Percentiles rank a stretch among this genome's conserved stretches.
These are phyloP conservation scores for Penicillium occitanis DNA, from an alignment of 2,329 filamentous ascomycete species.

Conservation along the genomic window DNA sequence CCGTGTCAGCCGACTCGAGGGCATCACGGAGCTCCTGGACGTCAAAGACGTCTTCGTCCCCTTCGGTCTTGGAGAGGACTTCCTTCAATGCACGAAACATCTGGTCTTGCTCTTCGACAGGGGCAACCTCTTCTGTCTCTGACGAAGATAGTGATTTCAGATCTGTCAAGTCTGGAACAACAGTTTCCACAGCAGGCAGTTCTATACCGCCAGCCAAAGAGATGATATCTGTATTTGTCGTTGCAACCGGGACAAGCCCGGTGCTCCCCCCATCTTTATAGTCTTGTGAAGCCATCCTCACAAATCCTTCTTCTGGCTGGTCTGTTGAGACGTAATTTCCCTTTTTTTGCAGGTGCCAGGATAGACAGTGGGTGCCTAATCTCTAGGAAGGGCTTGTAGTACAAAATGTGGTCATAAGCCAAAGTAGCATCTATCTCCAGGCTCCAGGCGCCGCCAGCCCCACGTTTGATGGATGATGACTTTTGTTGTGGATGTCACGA, in stretches of 20 bases:
- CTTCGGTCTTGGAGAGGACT: constrained; percentile 26
- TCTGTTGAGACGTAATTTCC: neutral
- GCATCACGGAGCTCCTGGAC: constrained; percentile 32
- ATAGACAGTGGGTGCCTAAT: constrained; percentile 7
- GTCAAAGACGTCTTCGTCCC: constrained; percentile 29
- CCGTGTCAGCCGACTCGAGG: constrained; percentile 32
- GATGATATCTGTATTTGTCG: constrained; percentile 3
- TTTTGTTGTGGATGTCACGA: neutral
- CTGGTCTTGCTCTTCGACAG: constrained; percentile 32
- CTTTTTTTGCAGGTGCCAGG: neutral
- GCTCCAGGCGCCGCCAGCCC: constrained; percentile 7
- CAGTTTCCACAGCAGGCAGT: constrained; percentile 29
- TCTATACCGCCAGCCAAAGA: constrained; percentile 21
- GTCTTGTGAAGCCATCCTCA: constrained; percentile 17
- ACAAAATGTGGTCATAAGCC: neutral
- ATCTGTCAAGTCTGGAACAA: constrained; percentile 29
- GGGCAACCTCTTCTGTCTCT: constrained; percentile 22
- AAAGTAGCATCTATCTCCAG: constrained; percentile 9
- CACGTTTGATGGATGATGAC: constrained; percentile 5
- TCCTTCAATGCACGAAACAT: constrained; percentile 38
- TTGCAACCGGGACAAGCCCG: constrained; percentile 8
- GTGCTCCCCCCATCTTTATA: constrained; percentile 16
- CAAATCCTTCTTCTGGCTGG: neutral
- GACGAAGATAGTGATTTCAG: constrained; percentile 26
- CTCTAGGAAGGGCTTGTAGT: neutral